Percentiles rank a stretch among this genome's conserved stretches.
These are phyloP conservation scores for Podila minutissima DNA, from an alignment of 192 early-diverging fungal species.

Conservation along the genomic window DNA sequence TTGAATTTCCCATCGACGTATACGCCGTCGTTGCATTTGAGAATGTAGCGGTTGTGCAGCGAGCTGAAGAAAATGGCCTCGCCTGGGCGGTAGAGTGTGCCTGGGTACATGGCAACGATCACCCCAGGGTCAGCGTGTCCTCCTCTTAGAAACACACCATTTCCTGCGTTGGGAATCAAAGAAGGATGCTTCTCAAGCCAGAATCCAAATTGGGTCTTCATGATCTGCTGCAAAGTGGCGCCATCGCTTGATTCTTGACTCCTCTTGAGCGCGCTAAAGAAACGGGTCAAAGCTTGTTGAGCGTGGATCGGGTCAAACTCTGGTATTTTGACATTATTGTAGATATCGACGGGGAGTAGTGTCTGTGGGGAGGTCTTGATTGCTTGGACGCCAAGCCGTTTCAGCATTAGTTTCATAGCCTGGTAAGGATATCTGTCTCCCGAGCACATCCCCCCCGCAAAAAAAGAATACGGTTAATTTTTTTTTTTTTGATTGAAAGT, in stretches of 20 bases:
- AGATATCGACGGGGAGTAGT: background rate
- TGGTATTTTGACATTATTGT: background rate
- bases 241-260: background rate
- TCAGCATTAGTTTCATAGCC: slow-evolving; percentile 22
- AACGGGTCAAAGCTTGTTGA: slow-evolving; percentile 2
- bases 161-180: slow-evolving; percentile 8
- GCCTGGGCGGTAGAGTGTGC: slow-evolving; percentile 51
- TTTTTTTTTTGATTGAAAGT: background rate
- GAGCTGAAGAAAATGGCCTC: slow-evolving; percentile 58
- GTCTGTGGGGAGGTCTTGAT: background rate
- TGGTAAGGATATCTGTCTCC: slow-evolving; percentile 26
- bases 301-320: slow-evolving; percentile 19
- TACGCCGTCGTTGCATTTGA: slow-evolving; percentile 59
- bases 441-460: background rate
- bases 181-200: slow-evolving; percentile 12
- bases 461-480: background rate
- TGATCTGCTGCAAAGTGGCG: background rate
- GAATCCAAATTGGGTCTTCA: slow-evolving; percentile 14
- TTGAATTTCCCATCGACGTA: slow-evolving; percentile 55
- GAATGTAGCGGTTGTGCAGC: slow-evolving; percentile 55
- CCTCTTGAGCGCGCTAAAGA: slow-evolving; percentile 17
- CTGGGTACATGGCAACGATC: slow-evolving; percentile 45
- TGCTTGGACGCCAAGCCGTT: background rate
- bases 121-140: slow-evolving; percentile 4
- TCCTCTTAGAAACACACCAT: background rate